Base-by-base conservation (phyloP, 164 flowering plant species). In the Umbilicus rupestris region DNA sequence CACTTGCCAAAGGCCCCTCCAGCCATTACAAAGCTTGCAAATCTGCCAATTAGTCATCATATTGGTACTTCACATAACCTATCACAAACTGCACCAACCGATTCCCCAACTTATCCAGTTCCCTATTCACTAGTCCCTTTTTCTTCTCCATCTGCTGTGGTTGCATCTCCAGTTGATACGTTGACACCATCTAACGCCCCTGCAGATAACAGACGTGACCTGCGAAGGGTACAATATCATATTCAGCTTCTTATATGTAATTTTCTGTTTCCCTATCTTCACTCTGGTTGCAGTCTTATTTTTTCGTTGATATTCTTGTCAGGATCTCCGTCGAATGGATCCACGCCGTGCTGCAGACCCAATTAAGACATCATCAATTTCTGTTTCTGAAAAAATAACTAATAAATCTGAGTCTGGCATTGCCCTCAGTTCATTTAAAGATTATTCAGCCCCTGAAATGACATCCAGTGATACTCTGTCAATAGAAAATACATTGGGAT, bases 311-410 rank as follows among this genome's bases (percentile, higher is more conserved):
- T 44, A 15, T 46, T 45, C 2, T 15, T 47, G 41, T 19, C 83
- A 95, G 99, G 99, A 92, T 81, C 98, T 94, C 41, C 98, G 98
- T 29, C 95, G 98, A 66, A 75, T 85, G 64, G 99, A 95, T 80
- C 99, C 99, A 11, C 81, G 99, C 66, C 89, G 93, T 70, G 69
- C 59, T 33, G 73, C 79, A 35, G 77, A 59, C 39, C 65, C 88
- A 63, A 71, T 55, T 72, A 88, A 74, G 64, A n/a, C n/a, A n/a
- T 68, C 64, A 33, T 69, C 81, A 11, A 58, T 68, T 0, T 71
- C 81, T 60, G n/a, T 39, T 66, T 75, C 77, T 57, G 91, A 88
- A 71, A 87, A 83, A 42, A 35, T 68, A 20, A 58, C 44, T 71
- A 69, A 74, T 46, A 80, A 72, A 70, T 59, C 80, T 74, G 87